Percentiles rank a stretch among this genome's conserved stretches.
phyloP scores from a whole-genome alignment of 2,329 filamentous ascomycete genomes.

The Eutypella sp. region DNA sequence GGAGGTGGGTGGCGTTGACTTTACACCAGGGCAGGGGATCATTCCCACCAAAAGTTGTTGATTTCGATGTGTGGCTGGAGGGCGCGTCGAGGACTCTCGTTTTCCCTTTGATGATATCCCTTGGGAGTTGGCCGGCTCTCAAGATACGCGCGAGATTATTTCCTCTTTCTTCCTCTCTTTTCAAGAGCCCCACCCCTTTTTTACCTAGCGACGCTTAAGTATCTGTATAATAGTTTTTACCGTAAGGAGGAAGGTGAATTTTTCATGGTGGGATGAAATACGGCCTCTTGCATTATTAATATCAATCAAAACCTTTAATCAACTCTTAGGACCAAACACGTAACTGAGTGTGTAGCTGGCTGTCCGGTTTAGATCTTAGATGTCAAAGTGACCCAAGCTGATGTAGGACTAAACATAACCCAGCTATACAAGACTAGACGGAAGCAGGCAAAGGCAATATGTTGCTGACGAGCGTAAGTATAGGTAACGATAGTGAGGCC shows the following conservation, averaged over 20 bases:
- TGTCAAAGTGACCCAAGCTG: neutral
- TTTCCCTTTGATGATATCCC: conserved; percentile 23
- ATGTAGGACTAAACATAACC: neutral
- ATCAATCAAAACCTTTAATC: conserved; percentile 14
- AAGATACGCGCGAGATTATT: conserved; percentile 9
- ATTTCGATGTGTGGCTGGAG: neutral
- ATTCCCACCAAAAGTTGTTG: conserved; percentile 12
- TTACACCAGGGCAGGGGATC: conserved; percentile 5
- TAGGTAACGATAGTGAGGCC: no score
- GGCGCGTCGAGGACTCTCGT: conserved; percentile 16
- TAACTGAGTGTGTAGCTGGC: neutral
- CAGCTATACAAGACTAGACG: no score
- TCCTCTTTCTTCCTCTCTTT: conserved; percentile 6
- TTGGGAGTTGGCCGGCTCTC: conserved; percentile 9
- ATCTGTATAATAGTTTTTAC: conserved; percentile 22
- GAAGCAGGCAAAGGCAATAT: no score
- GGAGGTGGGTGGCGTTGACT: neutral
- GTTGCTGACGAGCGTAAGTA: no score
- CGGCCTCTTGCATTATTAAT: neutral
- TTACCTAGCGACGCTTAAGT: conserved; percentile 8
- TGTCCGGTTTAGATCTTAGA: no score
- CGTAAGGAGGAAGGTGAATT: conserved; percentile 9
- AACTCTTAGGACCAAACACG: neutral
- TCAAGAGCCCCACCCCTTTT: no score
- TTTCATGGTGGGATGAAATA: conserved; percentile 21